Evolutionary conservation across 2,329 filamentous ascomycete species (phyloP), one percentile per base, ranked within the genome.

Genomic region (Capronia americana): DNA sequence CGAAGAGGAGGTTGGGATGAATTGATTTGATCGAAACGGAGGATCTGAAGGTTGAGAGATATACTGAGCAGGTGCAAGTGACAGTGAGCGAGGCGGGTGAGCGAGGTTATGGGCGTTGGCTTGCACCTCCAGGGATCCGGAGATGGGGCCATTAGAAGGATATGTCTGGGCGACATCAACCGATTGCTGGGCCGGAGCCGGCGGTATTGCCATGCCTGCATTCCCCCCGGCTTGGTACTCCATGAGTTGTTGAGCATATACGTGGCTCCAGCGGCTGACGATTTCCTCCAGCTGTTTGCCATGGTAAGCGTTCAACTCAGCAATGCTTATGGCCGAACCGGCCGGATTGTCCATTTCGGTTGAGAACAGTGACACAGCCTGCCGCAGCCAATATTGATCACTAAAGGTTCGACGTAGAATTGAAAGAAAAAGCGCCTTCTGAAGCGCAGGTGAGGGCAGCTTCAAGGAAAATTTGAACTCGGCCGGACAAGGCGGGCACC

Each of bases 401-500:
- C 53, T 38, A 24, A 14, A 11, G 14, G 10, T 7, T 14, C n/a
- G 26, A 6, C 32, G 28, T 14, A 61, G 57, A 17, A 64, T 53
- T 10, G 44, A 44, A 32, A 28, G 32, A 26, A 62, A 69, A 17
- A 69, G 32, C 12, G 57, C 63, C 50, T 56, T 58, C 28, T 58
- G 67, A 1, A 70, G 57, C 10, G 61, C 38, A 4, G 62, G 30
- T 6, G 69, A 70, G 20, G 61, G 46, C n/a, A 68, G 51, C 32
- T 41, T 51, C 55, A 65, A 28, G 5, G 23, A 6, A 34, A 34
- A 46, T 26, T 54, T 62, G 38, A 68, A 30, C 26, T 68, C 55
- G 17, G 32, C 28, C 17, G 66, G 66, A 46, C 48, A 63, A 3
- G 66, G 63, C 24, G 66, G 63, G 24, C 28, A 53, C 12, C 32